A percentile compares a stretch with the other conserved stretches of the same genome.
Evolutionary conservation across 306 rosid genomes (phyloP).

Genomic region (Vigna angularis): DNA sequence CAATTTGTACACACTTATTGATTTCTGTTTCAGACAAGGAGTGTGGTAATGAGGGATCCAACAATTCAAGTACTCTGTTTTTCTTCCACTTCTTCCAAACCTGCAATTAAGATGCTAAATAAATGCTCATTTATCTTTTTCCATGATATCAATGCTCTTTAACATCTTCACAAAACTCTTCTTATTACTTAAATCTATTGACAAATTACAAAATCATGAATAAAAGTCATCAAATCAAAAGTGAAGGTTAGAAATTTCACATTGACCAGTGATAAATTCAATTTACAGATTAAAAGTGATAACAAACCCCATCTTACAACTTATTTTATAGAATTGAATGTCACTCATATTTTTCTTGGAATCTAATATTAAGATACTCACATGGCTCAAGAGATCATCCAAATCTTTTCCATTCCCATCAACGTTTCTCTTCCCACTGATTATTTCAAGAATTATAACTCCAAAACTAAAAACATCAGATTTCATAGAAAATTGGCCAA

Average conservation of each 20-base stretch:
- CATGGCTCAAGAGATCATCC: slow-evolving; percentile 45
- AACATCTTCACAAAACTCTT: too few species aligned
- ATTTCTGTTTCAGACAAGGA: slow-evolving; percentile 40
- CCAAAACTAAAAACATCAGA: slow-evolving; percentile 46
- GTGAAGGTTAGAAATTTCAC: too few species aligned
- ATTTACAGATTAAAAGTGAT: too few species aligned
- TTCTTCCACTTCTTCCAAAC: slow-evolving; percentile 46
- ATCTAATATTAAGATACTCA: slow-evolving; percentile 11
- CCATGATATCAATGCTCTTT: background rate
- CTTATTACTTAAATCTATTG: too few species aligned
- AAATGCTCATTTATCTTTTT: background rate
- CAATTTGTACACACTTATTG: slow-evolving; percentile 38
- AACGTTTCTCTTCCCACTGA: slow-evolving; percentile 43
- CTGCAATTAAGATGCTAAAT: slow-evolving; percentile 28
- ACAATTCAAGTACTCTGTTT: slow-evolving; percentile 25
- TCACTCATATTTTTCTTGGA: too few species aligned
- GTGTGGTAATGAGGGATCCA: slow-evolving; percentile 38
- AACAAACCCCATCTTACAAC: too few species aligned
- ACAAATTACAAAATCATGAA: too few species aligned
- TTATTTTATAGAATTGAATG: too few species aligned
- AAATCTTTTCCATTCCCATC: slow-evolving; percentile 28
- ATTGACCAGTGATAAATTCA: too few species aligned
- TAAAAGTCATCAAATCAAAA: too few species aligned
- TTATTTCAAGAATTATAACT: slow-evolving; percentile 43
- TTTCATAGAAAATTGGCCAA: slow-evolving; percentile 39